Percentiles rank a stretch among this genome's conserved stretches.
These are phyloP conservation scores for Zymoseptoria tritici DNA, from an alignment of 2,329 filamentous ascomycete species.

Conservation along the genomic window DNA sequence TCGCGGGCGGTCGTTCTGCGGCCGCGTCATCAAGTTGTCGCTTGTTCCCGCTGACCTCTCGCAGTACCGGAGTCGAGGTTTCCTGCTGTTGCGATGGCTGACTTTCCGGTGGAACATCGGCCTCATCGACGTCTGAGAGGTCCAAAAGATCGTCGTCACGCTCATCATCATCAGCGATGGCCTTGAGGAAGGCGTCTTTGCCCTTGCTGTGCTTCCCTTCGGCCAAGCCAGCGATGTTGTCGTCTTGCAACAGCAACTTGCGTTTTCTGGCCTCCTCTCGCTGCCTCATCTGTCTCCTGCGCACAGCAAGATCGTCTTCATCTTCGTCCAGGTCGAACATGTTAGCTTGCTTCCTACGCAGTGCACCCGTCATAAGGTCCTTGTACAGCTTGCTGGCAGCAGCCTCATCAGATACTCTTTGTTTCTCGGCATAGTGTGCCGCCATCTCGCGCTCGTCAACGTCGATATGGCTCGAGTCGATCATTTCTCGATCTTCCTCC, in stretches of 20 bases:
- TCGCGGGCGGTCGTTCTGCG: slow-evolving; percentile 35
- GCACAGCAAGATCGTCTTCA: slow-evolving; percentile 72
- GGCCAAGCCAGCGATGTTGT: slow-evolving; percentile 76
- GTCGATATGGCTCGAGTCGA: slow-evolving; percentile 72
- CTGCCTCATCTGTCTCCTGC: slow-evolving; percentile 71
- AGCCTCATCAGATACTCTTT: slow-evolving; percentile 74
- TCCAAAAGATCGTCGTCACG: slow-evolving; percentile 59
- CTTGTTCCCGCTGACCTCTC: slow-evolving; percentile 27
- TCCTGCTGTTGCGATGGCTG: slow-evolving; percentile 18
- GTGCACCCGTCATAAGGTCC: slow-evolving; percentile 80
- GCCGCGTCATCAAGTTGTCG: slow-evolving; percentile 15
- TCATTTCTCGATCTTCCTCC: slow-evolving; percentile 74
- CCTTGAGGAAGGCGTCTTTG: slow-evolving; percentile 80
- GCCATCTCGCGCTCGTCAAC: slow-evolving; percentile 74
- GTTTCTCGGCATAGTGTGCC: slow-evolving; percentile 76
- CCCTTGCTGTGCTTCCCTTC: slow-evolving; percentile 47
- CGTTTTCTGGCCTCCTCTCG: slow-evolving; percentile 87
- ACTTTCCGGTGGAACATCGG: slow-evolving; percentile 24
- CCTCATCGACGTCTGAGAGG: slow-evolving; percentile 52
- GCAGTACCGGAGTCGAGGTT: slow-evolving; percentile 10
- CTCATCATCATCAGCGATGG: slow-evolving; percentile 66
- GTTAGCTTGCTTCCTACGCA: slow-evolving; percentile 71
- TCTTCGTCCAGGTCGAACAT: slow-evolving; percentile 67
- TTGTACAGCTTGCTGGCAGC: slow-evolving; percentile 85
- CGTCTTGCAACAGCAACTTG: slow-evolving; percentile 77